phyloP scores from a whole-genome alignment of 108 stramenopile genomes.

The Cyclotella cryptica region DNA sequence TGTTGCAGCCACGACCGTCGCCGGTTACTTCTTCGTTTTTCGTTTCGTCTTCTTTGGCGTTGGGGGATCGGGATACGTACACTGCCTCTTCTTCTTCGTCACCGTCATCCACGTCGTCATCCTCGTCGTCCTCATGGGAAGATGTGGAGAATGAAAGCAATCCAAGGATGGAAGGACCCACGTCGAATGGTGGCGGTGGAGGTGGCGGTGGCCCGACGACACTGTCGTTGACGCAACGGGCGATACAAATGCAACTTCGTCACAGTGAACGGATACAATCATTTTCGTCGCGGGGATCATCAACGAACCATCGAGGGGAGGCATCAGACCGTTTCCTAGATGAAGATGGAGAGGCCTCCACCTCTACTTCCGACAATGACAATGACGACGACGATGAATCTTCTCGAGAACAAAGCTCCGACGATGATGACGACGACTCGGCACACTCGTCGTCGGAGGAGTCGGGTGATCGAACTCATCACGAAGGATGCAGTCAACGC shows the following conservation, averaged over 20 bases:
- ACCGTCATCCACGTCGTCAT: not conserved
- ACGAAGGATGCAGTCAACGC: slow-evolving; percentile 51
- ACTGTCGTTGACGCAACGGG: slow-evolving; percentile 27
- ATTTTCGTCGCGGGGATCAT: not conserved
- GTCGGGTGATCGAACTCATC: not conserved
- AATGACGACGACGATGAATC: slow-evolving; percentile 18
- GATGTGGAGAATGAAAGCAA: not conserved
- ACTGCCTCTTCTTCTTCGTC: not conserved
- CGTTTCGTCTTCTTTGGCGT: not conserved
- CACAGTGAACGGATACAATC: slow-evolving; percentile 31
- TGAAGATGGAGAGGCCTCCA: not conserved
- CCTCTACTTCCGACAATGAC: not conserved
- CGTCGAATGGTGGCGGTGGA: not conserved
- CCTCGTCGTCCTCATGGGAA: not conserved
- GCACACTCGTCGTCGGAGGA: not conserved
- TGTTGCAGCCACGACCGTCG: not conserved
- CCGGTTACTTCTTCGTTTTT: not conserved
- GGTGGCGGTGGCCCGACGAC: not conserved
- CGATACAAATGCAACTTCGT: slow-evolving; percentile 38
- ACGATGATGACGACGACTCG: not conserved
- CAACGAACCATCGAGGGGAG: not conserved
- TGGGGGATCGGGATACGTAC: not conserved
- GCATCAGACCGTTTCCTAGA: no score
- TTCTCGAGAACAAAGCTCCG: not conserved
- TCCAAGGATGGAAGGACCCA: not conserved